These are phyloP conservation scores for Sisymbrium altissimum DNA, from an alignment of 345 rosid species.

Conservation along the genomic window DNA sequence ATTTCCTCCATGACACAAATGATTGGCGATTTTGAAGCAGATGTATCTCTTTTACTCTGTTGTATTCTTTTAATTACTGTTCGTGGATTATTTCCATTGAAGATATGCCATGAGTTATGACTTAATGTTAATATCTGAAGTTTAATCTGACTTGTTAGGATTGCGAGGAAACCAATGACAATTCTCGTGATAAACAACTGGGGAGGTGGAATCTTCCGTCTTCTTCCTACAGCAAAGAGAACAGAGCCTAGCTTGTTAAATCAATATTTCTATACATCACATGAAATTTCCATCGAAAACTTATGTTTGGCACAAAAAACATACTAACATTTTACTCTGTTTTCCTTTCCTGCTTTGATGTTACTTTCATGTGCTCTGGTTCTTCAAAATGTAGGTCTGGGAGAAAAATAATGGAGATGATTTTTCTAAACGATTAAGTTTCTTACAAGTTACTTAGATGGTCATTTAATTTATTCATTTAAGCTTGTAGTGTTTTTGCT, in stretches of 20 bases:
- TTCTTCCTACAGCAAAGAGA: slow-evolving; percentile 82
- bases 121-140: not conserved
- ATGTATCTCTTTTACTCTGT: slow-evolving; percentile 47
- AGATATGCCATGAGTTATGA: not conserved
- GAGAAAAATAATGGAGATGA: not conserved
- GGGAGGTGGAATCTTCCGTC: slow-evolving; percentile 97
- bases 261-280: slow-evolving; percentile 83
- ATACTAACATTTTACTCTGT: not conserved
- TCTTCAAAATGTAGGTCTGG: slow-evolving; percentile 8
- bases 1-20: slow-evolving; percentile 96
- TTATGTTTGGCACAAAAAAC: slow-evolving; percentile 69
- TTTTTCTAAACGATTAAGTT: not conserved
- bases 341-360: slow-evolving; percentile 8
- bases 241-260: slow-evolving; percentile 63
- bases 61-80: not conserved
- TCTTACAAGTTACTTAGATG: not conserved
- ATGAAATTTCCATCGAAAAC: slow-evolving; percentile 63
- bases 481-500: not conserved
- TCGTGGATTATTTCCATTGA: not conserved
- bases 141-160: slow-evolving; percentile 41
- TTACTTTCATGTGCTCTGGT: not conserved
- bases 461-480: slow-evolving; percentile 2
- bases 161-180: slow-evolving; percentile 72
- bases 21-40: slow-evolving; percentile 72
- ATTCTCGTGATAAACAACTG: slow-evolving; percentile 85